Evolutionary conservation across 495 filamentous ascomycete genomes (phyloP).

Genomic region (Penicillium steckii): DNA sequence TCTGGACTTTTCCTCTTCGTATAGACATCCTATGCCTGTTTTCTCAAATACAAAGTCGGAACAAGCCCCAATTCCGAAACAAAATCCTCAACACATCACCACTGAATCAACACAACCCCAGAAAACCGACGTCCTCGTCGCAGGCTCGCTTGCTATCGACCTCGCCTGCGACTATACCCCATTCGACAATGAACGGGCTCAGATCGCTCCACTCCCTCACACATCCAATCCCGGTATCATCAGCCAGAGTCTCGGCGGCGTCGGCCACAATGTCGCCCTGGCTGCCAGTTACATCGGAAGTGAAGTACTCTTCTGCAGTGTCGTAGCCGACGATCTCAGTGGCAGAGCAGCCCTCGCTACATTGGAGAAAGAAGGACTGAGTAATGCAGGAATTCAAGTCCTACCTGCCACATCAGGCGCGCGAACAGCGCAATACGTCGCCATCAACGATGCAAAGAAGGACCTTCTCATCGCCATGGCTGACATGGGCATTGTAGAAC

Average conservation of each 20-base stretch:
- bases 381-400: constrained; percentile 59
- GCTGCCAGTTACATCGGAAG: constrained; percentile 65
- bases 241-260: constrained; percentile 82
- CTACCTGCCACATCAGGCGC: constrained; percentile 47
- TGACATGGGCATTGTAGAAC: constrained; percentile 85
- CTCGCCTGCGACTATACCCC: constrained; percentile 75
- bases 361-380: constrained; percentile 61
- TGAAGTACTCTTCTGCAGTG: constrained; percentile 66
- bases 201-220: constrained; percentile 54
- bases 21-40: constrained; percentile 43
- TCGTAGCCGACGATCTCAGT: constrained; percentile 73
- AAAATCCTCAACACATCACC: not conserved
- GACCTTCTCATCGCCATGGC: constrained; percentile 86
- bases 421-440: constrained; percentile 86
- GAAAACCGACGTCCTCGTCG: constrained; percentile 70
- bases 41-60: constrained; percentile 24
- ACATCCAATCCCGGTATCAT: constrained; percentile 88
- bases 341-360: constrained; percentile 66
- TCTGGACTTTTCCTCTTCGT: constrained; percentile 24
- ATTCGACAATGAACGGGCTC: constrained; percentile 21
- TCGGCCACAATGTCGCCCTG: constrained; percentile 87
- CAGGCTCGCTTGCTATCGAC: constrained; percentile 87
- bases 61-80: constrained; percentile 16
- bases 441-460: constrained; percentile 80
- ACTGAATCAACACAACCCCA: constrained; percentile 8